These are phyloP conservation scores for Ceratobasidium sp. DNA, from an alignment of 1,284 basidiomycete genomes.

Conservation along the genomic window DNA sequence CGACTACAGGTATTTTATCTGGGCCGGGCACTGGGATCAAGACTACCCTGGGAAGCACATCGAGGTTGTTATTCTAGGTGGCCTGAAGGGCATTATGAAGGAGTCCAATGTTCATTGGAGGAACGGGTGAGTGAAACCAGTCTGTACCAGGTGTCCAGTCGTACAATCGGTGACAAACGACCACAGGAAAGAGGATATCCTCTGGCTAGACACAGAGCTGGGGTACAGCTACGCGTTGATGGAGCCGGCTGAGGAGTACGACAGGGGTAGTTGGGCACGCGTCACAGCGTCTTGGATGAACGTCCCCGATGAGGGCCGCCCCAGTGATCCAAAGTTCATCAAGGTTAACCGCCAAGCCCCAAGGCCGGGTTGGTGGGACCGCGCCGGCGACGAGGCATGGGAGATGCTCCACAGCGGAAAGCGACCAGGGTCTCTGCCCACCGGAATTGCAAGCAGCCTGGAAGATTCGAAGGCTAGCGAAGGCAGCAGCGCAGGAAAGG, in stretches of 20 bases:
- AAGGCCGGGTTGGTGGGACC: constrained; percentile 4
- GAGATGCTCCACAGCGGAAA: not conserved
- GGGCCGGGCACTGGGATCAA: too few species aligned
- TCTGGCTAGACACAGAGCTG: not conserved
- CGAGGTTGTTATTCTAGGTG: not conserved
- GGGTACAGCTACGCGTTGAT: not conserved
- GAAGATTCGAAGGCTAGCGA: too few species aligned
- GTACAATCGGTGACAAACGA: too few species aligned
- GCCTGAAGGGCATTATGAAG: not conserved
- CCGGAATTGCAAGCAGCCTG: too few species aligned
- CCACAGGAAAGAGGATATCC: not conserved
- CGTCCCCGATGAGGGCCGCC: not conserved
- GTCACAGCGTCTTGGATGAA: not conserved
- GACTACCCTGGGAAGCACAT: too few species aligned
- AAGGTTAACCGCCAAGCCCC: too few species aligned
- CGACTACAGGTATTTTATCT: too few species aligned
- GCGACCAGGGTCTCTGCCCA: not conserved
- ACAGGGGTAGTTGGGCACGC: not conserved
- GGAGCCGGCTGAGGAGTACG: not conserved
- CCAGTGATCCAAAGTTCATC: not conserved
- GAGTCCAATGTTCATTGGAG: not conserved
- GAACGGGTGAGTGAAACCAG: not conserved
- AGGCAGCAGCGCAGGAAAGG: too few species aligned
- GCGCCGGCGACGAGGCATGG: not conserved
- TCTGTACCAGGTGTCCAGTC: not conserved